Conservation (phyloP, 2,329 filamentous ascomycete genomes). For the Neopestalotiopsis rosae region DNA sequence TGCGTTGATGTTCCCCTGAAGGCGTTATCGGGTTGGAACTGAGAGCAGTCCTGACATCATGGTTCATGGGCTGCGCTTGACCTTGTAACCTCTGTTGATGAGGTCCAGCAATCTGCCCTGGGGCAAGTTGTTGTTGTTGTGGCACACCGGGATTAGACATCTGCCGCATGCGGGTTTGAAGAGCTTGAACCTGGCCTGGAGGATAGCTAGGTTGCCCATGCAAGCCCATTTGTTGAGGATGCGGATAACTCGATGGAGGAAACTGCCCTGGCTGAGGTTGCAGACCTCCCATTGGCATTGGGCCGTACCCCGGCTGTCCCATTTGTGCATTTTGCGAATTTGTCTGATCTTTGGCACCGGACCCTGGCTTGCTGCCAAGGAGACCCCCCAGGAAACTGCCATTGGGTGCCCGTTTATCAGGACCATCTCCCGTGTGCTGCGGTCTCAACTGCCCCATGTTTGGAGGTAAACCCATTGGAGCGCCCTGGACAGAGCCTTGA, state of each 20-base stretch:
- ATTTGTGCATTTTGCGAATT: conserved; percentile 15
- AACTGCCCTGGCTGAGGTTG: conserved; percentile 30
- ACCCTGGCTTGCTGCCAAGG: conserved; percentile 29
- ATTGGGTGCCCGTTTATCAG: conserved; percentile 26
- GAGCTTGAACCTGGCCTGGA: conserved; percentile 12
- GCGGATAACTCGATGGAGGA: conserved; percentile 27
- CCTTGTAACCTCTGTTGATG: conserved; percentile 28
- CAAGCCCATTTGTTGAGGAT: conserved; percentile 32
- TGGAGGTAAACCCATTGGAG: background rate
- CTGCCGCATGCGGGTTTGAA: background rate
- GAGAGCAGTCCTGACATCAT: conserved; percentile 13
- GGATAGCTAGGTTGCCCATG: conserved; percentile 24
- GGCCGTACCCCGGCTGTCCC: conserved; percentile 24
- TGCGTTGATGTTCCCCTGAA: conserved; percentile 13
- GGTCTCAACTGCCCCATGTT: conserved; percentile 2
- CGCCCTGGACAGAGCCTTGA: conserved; percentile 11
- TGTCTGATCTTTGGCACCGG: conserved; percentile 31
- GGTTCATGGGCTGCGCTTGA: conserved; percentile 21
- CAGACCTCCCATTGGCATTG: conserved; percentile 20
- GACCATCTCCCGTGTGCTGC: conserved; percentile 26
- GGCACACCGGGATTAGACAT: conserved; percentile 12
- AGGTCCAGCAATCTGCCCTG: conserved; percentile 24
- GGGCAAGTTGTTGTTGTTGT: conserved; percentile 13
- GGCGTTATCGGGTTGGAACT: conserved; percentile 15
- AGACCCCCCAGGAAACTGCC: conserved; percentile 34